Conservation (phyloP, 2,329 filamentous ascomycete genomes). For the Epichloe sibirici region DNA sequence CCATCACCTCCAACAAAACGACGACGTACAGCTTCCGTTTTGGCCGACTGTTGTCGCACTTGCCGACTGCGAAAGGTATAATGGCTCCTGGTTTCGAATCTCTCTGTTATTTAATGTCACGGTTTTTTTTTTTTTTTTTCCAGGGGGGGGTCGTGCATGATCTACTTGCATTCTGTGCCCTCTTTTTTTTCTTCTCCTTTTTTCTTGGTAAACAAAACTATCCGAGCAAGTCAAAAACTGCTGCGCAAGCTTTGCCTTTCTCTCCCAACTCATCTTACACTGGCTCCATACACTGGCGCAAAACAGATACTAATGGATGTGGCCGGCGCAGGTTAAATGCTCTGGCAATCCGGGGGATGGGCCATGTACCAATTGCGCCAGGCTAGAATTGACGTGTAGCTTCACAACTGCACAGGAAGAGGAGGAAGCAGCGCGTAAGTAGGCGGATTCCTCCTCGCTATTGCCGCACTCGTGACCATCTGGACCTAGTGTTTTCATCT, state of each 20-base stretch:
- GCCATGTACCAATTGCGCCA: constrained; percentile 25
- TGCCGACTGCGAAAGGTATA: constrained; percentile 27
- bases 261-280: too few species aligned
- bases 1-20: constrained; percentile 18
- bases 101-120: not conserved
- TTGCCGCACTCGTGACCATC: not conserved
- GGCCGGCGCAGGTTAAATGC: constrained; percentile 27
- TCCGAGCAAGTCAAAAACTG: too few species aligned
- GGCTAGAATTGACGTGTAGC: constrained; percentile 25
- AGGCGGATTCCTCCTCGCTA: not conserved
- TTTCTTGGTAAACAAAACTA: too few species aligned
- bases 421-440: constrained; percentile 12
- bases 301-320: not conserved
- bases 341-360: constrained; percentile 23
- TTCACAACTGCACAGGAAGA: constrained; percentile 16
- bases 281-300: not conserved
- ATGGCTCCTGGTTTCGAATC: not conserved
- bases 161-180: too few species aligned
- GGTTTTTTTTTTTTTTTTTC: too few species aligned
- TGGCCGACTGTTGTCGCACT: constrained; percentile 24
- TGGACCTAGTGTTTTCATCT: not conserved
- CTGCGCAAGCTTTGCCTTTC: too few species aligned
- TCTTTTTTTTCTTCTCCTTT: too few species aligned
- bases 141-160: not conserved
- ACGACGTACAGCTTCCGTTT: constrained; percentile 16